Conservation (phyloP, 31 red algal species). For the Porphyra umbilicalis region DNA sequence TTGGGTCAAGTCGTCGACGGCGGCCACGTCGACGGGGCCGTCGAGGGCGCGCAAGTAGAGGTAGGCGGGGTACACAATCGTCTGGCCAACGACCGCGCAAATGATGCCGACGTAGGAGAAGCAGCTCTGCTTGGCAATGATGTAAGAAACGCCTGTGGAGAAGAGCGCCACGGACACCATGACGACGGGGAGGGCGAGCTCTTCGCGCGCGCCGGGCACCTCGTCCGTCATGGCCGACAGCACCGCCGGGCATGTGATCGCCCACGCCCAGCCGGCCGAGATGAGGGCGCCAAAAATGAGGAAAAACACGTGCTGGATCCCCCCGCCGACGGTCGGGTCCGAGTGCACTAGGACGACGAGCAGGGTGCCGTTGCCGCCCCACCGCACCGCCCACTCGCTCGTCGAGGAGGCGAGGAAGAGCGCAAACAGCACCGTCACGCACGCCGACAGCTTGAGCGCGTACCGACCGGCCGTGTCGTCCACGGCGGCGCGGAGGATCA, state of each 20-base stretch:
- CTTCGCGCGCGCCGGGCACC: not conserved
- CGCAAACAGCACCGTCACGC: not conserved
- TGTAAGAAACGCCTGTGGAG: not conserved
- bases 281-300: not conserved
- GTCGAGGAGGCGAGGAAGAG: not conserved
- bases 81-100: not conserved
- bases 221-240: not conserved
- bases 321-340: not conserved
- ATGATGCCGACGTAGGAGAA: not conserved
- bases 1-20: not conserved
- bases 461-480: not conserved
- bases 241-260: not conserved
- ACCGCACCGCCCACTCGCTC: not conserved
- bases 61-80: not conserved
- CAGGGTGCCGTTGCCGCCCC: not conserved
- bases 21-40: not conserved
- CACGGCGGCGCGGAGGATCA: not conserved
- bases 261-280: not conserved
- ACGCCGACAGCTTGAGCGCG: not conserved
- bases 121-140: not conserved
- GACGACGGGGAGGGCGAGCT: not conserved
- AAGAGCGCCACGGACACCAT: not conserved
- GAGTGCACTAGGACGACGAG: not conserved
- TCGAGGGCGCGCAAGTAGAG: not conserved
- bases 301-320: not conserved